Percentiles rank a stretch among this genome's conserved stretches.
These are phyloP conservation scores for Hirsutella minnesotensis DNA, from an alignment of 2,329 filamentous ascomycete genomes.

Conservation along the genomic window DNA sequence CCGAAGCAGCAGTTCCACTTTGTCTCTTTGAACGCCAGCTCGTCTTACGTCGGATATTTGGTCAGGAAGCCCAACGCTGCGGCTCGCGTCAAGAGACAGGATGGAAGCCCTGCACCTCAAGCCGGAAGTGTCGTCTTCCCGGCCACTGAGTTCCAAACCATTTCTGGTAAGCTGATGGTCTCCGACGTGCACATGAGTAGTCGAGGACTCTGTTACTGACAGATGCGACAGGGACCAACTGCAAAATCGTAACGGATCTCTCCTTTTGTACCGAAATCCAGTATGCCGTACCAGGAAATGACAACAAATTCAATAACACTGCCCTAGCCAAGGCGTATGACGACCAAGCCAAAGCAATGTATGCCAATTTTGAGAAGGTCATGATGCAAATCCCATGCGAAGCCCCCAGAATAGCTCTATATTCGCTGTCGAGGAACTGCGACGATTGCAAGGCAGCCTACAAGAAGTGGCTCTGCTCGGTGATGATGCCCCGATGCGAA, in stretches of 20 bases:
- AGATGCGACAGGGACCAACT: constrained; percentile 55
- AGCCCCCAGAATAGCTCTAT: constrained; percentile 57
- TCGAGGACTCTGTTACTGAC: constrained; percentile 1
- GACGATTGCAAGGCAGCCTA: constrained; percentile 67
- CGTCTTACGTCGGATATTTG: constrained; percentile 61
- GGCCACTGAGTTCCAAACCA: constrained; percentile 64
- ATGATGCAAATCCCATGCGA: constrained; percentile 81
- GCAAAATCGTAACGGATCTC: constrained; percentile 77
- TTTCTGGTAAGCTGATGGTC: constrained; percentile 45
- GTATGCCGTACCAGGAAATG: constrained; percentile 82
- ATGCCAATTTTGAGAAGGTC: constrained; percentile 67
- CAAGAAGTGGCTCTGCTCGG: constrained; percentile 89
- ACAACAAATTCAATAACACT: constrained; percentile 45
- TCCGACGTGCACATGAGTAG: neutral
- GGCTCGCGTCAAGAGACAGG: constrained; percentile 25
- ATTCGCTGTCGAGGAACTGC: constrained; percentile 72
- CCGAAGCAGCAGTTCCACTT: constrained; percentile 87
- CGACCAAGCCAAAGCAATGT: constrained; percentile 55
- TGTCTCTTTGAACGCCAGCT: constrained; percentile 58
- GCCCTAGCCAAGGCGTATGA: constrained; percentile 68
- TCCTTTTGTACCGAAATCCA: constrained; percentile 79
- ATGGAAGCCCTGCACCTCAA: constrained; percentile 32
- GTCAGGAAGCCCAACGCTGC: constrained; percentile 46
- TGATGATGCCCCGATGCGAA: constrained; percentile 83
- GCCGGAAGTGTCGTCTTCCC: constrained; percentile 61